Conservation (phyloP, 345 rosid species). For the Eucalyptus pauciflora region DNA sequence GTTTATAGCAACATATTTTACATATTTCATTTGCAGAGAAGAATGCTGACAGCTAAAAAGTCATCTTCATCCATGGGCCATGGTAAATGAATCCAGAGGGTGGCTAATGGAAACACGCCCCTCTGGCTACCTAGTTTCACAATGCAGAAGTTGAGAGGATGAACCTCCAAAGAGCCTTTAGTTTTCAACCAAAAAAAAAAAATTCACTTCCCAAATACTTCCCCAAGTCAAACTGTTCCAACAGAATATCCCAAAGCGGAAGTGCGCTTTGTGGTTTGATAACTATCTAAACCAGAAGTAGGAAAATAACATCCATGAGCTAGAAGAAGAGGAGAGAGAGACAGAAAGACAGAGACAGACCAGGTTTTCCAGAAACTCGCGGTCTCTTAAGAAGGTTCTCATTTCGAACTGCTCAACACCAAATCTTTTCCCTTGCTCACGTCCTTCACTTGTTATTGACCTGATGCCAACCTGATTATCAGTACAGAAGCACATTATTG, state of each 20-base stretch:
- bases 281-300: neutral
- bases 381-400: slow-evolving; percentile 84
- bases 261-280: neutral
- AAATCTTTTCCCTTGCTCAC: slow-evolving; percentile 83
- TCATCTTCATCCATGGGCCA: neutral
- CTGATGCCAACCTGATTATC: slow-evolving; percentile 78
- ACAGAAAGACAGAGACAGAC: slow-evolving; percentile 21
- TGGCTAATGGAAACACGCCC: neutral
- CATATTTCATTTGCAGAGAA: neutral
- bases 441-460: slow-evolving; percentile 81
- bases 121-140: neutral
- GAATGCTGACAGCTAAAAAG: neutral
- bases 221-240: neutral
- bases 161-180: neutral
- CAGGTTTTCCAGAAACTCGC: slow-evolving; percentile 69
- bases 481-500: neutral
- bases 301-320: neutral
- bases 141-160: neutral
- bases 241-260: neutral
- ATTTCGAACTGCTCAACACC: slow-evolving; percentile 97
- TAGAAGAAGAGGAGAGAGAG: neutral
- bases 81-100: neutral
- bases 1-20: neutral
- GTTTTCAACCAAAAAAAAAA: neutral
- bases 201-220: neutral